phyloP scores from a whole-genome alignment of 108 stramenopile genomes.

The Discostella stelligeroides region DNA sequence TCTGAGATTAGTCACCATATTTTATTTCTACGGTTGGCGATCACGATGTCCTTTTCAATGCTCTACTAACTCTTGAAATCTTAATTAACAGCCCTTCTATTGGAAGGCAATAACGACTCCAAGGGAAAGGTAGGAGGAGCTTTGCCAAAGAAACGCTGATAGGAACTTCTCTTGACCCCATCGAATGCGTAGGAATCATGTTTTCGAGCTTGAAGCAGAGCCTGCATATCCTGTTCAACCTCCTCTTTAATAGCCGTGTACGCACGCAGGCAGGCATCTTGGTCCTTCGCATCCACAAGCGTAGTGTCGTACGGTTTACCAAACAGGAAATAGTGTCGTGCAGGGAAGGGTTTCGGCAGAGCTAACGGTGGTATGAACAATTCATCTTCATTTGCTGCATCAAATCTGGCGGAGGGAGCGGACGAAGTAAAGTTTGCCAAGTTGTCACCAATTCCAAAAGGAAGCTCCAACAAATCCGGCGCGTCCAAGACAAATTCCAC shows the following conservation, averaged over 20 bases:
- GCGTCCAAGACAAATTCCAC: conserved; percentile 69
- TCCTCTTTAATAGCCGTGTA: conserved; percentile 68
- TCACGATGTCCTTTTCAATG: no score
- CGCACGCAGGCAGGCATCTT: conserved; percentile 57
- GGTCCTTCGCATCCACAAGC: conserved; percentile 63
- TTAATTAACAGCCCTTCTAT: background rate
- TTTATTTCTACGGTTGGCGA: no score
- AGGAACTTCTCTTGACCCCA: conserved; percentile 33
- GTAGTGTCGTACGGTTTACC: conserved; percentile 70
- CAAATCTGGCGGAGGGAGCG: conserved; percentile 66
- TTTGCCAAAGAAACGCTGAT: conserved; percentile 38
- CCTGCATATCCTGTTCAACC: conserved; percentile 70
- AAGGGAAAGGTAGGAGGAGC: conserved; percentile 49
- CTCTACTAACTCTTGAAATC: no score
- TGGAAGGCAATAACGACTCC: conserved; percentile 20
- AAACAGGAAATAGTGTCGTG: conserved; percentile 87
- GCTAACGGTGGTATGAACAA: conserved; percentile 71
- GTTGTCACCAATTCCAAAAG: conserved; percentile 75
- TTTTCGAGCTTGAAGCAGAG: conserved; percentile 72
- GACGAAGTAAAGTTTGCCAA: conserved; percentile 49
- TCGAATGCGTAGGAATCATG: conserved; percentile 61
- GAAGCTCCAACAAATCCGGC: conserved; percentile 63
- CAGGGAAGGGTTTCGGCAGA: conserved; percentile 68
- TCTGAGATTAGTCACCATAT: no score
- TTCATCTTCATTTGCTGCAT: conserved; percentile 64